Percentiles rank a stretch among this genome's conserved stretches.
Conservation (phyloP, 805 yeast genomes). For the Brettanomyces bruxellensis region DNA sequence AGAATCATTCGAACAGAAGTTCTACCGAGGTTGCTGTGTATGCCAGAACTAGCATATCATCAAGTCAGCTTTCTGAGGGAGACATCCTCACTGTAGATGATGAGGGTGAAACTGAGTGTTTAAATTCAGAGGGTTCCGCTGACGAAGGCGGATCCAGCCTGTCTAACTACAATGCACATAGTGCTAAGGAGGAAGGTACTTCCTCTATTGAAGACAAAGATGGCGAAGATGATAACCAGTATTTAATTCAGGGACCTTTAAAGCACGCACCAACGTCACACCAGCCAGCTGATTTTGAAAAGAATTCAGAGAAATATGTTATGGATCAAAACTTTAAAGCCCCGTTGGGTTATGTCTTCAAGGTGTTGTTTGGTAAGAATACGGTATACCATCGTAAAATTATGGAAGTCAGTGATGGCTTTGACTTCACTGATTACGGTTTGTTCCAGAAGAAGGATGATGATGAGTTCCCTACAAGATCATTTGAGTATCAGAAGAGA, state of each 20-base stretch:
- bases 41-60: neutral
- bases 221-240: neutral
- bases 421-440: conserved; percentile 32
- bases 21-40: neutral
- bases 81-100: conserved; percentile 25
- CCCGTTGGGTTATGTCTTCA: conserved; percentile 71
- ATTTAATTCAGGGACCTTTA: conserved; percentile 48
- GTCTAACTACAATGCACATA: neutral
- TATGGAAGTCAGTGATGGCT: conserved; percentile 37
- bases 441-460: conserved; percentile 32
- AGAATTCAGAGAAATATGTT: conserved; percentile 42
- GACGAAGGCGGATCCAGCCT: neutral
- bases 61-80: conserved; percentile 17
- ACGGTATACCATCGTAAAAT: conserved; percentile 29
- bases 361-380: conserved; percentile 60
- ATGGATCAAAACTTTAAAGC: conserved; percentile 45
- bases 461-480: conserved; percentile 30
- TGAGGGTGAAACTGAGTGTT: conserved; percentile 11
- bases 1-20: no score
- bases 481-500: conserved; percentile 63
- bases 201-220: conserved; percentile 5
- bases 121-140: no score
- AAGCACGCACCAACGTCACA: conserved; percentile 50
- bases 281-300: conserved; percentile 30
- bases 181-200: neutral